Evolutionary conservation across 345 rosid species (phyloP), one percentile per base, ranked within the genome.

Genomic region (Raphanus raphanistrum): DNA sequence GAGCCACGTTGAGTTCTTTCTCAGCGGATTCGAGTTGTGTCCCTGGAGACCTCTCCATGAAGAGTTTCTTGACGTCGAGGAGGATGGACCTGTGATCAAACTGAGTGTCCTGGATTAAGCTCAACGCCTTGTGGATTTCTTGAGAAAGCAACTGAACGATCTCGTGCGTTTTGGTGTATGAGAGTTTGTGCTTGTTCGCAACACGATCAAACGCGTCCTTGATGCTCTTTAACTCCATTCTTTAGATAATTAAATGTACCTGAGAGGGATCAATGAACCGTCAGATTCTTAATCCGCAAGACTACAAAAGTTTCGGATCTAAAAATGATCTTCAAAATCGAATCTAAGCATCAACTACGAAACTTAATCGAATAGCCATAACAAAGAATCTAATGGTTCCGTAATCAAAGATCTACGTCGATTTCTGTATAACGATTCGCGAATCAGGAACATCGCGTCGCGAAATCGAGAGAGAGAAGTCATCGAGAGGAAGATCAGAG

Each of bases 191-290:
- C 84, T 89, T 91, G 74, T 83, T 91, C 6, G 89, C 72, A 55
- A 91, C 92, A 57, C 90, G 92, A 78, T 91, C 94, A 78, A 91
- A 89, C 71, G 89, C 94, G 70, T 91, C 97, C 66, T 83, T 91
- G 41, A 89, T 80, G 36, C 84, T 87, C 84, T 87, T 91, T 80
- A 91, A 78, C 86, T 91, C 91, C 97, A 91, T 90, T 72, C 43
- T 78, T 35, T 9, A 71, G 36, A 38, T 63, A 16, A 9, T 8
- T 9, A 9, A 31, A 63, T n/a, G 27, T 38, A 1, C 1, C n/a
- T n/a, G n/a, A n/a, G n/a, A n/a, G n/a, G n/a, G n/a, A n/a, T n/a
- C n/a, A n/a, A n/a, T n/a, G n/a, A n/a, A n/a, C n/a, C n/a, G n/a
- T n/a, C n/a, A n/a, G n/a, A n/a, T n/a, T n/a, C n/a, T n/a, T n/a